Conservation (phyloP, 2,329 filamentous ascomycete genomes). For the Alternaria ventricosa region DNA sequence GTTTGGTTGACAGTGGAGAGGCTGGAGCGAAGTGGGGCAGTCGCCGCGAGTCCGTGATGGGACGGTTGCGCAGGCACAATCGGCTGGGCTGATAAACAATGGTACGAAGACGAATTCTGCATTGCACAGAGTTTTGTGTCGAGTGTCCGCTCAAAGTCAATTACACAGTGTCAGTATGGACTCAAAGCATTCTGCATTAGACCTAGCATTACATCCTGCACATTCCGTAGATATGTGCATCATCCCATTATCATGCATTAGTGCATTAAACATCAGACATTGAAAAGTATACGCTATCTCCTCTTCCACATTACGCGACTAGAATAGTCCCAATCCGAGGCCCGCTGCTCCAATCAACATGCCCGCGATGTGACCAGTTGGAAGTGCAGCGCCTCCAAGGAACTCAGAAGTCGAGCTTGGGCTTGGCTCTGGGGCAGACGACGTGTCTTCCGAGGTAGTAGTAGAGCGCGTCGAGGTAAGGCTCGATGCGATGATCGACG, state of each 20-base stretch:
- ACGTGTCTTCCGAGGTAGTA: slow-evolving; percentile 2
- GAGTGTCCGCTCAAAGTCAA: neutral
- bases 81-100: neutral
- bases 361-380: slow-evolving; percentile 23
- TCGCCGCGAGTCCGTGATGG: neutral
- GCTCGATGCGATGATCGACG: slow-evolving; percentile 10
- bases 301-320: neutral
- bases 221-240: neutral
- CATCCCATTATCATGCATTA: neutral
- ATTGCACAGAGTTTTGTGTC: neutral
- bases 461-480: slow-evolving; percentile 17
- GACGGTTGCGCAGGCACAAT: neutral
- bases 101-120: neutral
- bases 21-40: neutral
- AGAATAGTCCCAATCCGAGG: slow-evolving; percentile 32
- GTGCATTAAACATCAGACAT: slow-evolving; percentile 8
- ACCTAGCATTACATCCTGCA: slow-evolving; percentile 6
- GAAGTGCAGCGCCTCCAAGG: slow-evolving; percentile 25
- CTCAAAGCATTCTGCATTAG: neutral
- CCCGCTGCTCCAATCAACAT: slow-evolving; percentile 34
- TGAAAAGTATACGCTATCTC: neutral
- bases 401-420: slow-evolving; percentile 12
- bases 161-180: neutral
- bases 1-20: neutral
- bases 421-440: slow-evolving; percentile 9